phyloP scores from a whole-genome alignment of 805 yeast genomes.

The Myxozyma nipponensis region DNA sequence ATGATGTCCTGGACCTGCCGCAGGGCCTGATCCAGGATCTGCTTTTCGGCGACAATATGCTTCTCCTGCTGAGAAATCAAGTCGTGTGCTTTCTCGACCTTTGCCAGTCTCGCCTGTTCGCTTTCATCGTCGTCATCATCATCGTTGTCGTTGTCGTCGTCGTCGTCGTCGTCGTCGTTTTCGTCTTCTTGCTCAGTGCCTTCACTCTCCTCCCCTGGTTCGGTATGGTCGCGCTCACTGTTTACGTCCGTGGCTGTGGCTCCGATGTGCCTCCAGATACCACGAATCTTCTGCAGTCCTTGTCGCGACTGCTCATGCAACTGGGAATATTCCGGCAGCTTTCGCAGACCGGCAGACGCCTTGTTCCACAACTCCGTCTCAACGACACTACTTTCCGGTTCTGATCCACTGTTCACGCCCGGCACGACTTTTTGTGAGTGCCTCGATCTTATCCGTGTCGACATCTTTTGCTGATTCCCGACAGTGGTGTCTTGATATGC shows the following conservation, averaged over 20 bases:
- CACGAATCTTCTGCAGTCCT: no score
- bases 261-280: no score
- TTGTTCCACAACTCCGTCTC: conserved; percentile 26
- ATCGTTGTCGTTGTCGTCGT: not conserved
- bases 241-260: no score
- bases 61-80: conserved; percentile 15
- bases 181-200: no score
- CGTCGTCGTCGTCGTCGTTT: not conserved
- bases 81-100: conserved; percentile 14
- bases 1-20: conserved; percentile 17
- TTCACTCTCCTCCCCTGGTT: no score
- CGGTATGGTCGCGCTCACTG: no score
- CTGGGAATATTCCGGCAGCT: conserved; percentile 10
- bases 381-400: no score
- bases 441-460: conserved; percentile 19
- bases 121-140: conserved; percentile 4
- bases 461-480: no score
- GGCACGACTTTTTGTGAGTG: conserved; percentile 10
- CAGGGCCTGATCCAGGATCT: conserved; percentile 18
- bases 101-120: conserved; percentile 5
- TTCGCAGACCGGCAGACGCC: conserved; percentile 9
- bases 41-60: conserved; percentile 13
- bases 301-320: conserved; percentile 12
- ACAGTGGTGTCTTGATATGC: no score
- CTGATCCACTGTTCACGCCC: not conserved